Percentiles rank a stretch among this genome's conserved stretches.
Evolutionary conservation across 805 yeast genomes (phyloP).

Genomic region (Lipomyces yamanashiensis): DNA sequence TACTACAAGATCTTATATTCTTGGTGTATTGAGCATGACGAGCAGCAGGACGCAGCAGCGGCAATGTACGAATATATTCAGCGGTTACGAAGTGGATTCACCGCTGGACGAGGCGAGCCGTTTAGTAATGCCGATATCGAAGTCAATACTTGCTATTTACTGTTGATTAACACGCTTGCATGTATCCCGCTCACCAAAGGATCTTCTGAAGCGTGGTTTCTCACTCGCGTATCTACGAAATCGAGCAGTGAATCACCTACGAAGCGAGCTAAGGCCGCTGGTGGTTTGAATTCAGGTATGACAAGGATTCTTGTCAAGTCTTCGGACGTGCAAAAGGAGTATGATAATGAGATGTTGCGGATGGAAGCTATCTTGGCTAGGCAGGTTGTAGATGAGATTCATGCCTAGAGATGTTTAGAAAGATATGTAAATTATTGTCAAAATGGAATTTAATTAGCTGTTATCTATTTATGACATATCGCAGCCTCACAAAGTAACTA

Average conservation of each 20-base stretch:
- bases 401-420: not conserved
- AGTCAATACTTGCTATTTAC: slow-evolving; percentile 32
- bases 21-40: slow-evolving; percentile 56
- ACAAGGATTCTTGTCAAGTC: slow-evolving; percentile 21
- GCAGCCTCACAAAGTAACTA: no score
- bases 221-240: slow-evolving; percentile 21
- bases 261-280: not conserved
- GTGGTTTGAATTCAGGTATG: not conserved
- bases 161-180: slow-evolving; percentile 35
- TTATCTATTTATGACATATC: no score
- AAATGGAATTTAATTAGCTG: not conserved
- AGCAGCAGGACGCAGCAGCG: slow-evolving; percentile 54
- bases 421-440: not conserved
- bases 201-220: slow-evolving; percentile 50
- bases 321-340: slow-evolving; percentile 30
- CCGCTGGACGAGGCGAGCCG: slow-evolving; percentile 14
- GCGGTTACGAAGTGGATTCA: slow-evolving; percentile 32
- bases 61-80: slow-evolving; percentile 48
- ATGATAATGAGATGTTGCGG: slow-evolving; percentile 25
- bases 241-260: not conserved
- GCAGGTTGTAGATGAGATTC: slow-evolving; percentile 15
- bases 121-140: slow-evolving; percentile 35
- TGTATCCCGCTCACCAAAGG: slow-evolving; percentile 18
- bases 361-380: slow-evolving; percentile 28
- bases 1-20: slow-evolving; percentile 58